Evolutionary conservation across 2,329 filamentous ascomycete species (phyloP).

Genomic region (Bipolaris zeicola): DNA sequence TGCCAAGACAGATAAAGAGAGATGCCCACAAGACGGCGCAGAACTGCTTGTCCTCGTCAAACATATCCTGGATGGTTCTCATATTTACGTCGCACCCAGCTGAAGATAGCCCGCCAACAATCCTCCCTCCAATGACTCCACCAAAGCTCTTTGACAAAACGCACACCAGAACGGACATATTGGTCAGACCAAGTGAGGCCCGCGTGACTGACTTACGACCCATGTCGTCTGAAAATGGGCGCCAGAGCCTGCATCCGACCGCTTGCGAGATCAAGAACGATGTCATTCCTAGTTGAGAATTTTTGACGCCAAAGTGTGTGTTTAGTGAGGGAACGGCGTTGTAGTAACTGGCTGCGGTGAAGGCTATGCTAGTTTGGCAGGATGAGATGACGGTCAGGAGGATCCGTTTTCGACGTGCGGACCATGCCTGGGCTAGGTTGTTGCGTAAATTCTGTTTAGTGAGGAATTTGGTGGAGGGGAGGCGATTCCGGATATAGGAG

Average conservation of each 20-base stretch:
- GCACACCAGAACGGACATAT: constrained; percentile 57
- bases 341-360: constrained; percentile 61
- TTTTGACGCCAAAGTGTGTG: constrained; percentile 50
- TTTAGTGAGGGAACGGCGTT: constrained; percentile 58
- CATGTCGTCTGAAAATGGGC: constrained; percentile 77
- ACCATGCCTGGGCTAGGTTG: constrained; percentile 53
- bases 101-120: constrained; percentile 50
- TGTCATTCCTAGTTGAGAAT: constrained; percentile 65
- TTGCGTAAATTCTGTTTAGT: not conserved
- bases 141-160: constrained; percentile 65
- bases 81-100: constrained; percentile 69
- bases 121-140: constrained; percentile 66
- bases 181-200: constrained; percentile 69
- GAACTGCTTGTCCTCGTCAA: constrained; percentile 63
- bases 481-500: not conserved
- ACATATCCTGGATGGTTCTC: constrained; percentile 68
- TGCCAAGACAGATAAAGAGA: constrained; percentile 66
- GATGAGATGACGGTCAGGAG: constrained; percentile 59
- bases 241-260: constrained; percentile 85
- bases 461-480: not conserved
- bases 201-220: constrained; percentile 77
- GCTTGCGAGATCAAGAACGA: constrained; percentile 80
- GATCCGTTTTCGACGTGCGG: constrained; percentile 58
- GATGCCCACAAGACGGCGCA: constrained; percentile 66
- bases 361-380: constrained; percentile 59